Conservation (phyloP, 306 rosid genomes). For the Senna tora region DNA sequence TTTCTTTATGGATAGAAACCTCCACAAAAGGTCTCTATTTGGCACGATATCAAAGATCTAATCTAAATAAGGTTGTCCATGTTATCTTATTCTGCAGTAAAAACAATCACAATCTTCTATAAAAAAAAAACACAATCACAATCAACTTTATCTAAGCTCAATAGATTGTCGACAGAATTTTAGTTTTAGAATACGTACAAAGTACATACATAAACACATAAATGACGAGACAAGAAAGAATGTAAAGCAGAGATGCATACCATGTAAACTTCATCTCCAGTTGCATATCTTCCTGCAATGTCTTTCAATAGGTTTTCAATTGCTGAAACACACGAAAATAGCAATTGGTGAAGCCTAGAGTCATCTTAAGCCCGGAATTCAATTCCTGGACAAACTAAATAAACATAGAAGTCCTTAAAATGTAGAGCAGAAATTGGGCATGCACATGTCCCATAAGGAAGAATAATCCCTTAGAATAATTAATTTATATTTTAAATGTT, state of each 20-base stretch:
- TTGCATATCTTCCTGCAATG: slow-evolving; percentile 52
- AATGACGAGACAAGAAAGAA: not conserved
- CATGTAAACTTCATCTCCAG: slow-evolving; percentile 53
- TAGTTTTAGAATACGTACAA: not conserved
- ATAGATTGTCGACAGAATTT: not conserved
- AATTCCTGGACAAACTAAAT: not conserved
- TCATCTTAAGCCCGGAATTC: slow-evolving; percentile 2
- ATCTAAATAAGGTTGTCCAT: not conserved
- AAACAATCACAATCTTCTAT: not conserved
- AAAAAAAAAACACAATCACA: not conserved
- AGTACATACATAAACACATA: not conserved
- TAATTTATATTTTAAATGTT: too few relatives aligned
- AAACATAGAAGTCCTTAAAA: slow-evolving; percentile 7
- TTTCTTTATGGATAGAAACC: not conserved
- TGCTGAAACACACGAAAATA: slow-evolving; percentile 43
- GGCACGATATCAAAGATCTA: not conserved
- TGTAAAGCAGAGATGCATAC: slow-evolving; percentile 31
- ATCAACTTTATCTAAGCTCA: not conserved
- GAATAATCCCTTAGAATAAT: too few relatives aligned
- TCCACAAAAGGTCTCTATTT: not conserved
- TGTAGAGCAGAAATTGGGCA: not conserved
- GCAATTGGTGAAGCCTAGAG: slow-evolving; percentile 19
- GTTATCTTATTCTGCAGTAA: not conserved
- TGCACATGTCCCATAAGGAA: too few relatives aligned
- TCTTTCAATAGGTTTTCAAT: slow-evolving; percentile 53